phyloP scores from a whole-genome alignment of 1,139 yeast species.

The Meyerozyma elateridarum region DNA sequence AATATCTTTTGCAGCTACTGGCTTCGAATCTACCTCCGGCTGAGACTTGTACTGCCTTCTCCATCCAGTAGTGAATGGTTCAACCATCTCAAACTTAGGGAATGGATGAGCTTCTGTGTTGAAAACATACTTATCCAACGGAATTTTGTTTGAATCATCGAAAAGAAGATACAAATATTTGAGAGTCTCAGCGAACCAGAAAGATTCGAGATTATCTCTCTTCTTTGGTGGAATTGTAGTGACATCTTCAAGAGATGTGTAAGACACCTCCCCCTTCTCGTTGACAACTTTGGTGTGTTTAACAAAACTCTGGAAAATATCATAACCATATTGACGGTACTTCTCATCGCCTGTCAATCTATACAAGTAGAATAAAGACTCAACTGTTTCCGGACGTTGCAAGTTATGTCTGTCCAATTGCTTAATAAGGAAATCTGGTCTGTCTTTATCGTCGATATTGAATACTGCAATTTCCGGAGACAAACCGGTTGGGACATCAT shows the following conservation, averaged over 20 bases:
- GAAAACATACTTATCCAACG: conserved; percentile 68
- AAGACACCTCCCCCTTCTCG: conserved; percentile 52
- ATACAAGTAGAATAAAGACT: conserved; percentile 76
- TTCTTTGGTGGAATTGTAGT: conserved; percentile 44
- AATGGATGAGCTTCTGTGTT: conserved; percentile 94
- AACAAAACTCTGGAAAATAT: conserved; percentile 69
- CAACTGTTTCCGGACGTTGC: conserved; percentile 94
- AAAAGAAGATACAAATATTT: conserved; percentile 82
- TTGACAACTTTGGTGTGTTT: conserved; percentile 51
- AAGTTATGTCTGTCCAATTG: conserved; percentile 73
- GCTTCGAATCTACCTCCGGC: conserved; percentile 5
- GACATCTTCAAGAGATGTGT: conserved; percentile 67
- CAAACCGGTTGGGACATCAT: conserved; percentile 67
- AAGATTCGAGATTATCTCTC: conserved; percentile 81
- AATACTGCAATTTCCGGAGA: conserved; percentile 88
- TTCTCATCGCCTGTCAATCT: conserved; percentile 76
- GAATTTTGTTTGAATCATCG: conserved; percentile 54
- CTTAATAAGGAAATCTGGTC: conserved; percentile 61
- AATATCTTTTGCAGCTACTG: conserved; percentile 27
- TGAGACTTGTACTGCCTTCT: conserved; percentile 18
- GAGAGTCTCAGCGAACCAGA: conserved; percentile 92
- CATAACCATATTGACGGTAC: conserved; percentile 89
- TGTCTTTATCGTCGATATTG: conserved; percentile 36
- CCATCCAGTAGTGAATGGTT: conserved; percentile 66
- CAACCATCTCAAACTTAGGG: conserved; percentile 60